A percentile compares a stretch with the other conserved stretches of the same genome.
These are phyloP conservation scores for Pichia sp. DNA, from an alignment of 1,139 yeast genomes.

Conservation along the genomic window DNA sequence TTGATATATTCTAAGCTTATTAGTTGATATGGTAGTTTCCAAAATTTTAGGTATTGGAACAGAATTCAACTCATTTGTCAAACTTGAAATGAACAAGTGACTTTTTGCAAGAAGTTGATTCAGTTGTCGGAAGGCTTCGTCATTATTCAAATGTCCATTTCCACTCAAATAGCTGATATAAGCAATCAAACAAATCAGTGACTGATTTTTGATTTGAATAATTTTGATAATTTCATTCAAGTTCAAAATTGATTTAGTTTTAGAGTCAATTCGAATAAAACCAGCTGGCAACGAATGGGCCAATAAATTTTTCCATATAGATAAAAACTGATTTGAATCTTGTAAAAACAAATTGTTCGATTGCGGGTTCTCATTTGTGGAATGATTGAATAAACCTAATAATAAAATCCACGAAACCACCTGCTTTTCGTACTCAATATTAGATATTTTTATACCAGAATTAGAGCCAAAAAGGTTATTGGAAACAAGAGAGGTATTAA, in stretches of 20 bases:
- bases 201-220: slow-evolving; percentile 38
- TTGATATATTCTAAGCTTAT: slow-evolving; percentile 36
- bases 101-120: slow-evolving; percentile 36
- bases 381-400: slow-evolving; percentile 65
- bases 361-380: slow-evolving; percentile 28
- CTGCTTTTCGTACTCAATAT: slow-evolving; percentile 33
- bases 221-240: slow-evolving; percentile 34
- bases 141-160: slow-evolving; percentile 23
- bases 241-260: slow-evolving; percentile 22
- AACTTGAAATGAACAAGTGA: slow-evolving; percentile 25
- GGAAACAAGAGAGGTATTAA: slow-evolving; percentile 27
- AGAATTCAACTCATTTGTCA: slow-evolving; percentile 19
- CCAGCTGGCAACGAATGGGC: slow-evolving; percentile 36
- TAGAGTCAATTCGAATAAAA: slow-evolving; percentile 20
- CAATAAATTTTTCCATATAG: slow-evolving; percentile 76
- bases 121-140: slow-evolving; percentile 34
- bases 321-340: slow-evolving; percentile 50
- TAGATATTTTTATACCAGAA: slow-evolving; percentile 33
- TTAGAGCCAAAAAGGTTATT: slow-evolving; percentile 27
- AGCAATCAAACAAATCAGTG: slow-evolving; percentile 37
- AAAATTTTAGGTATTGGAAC: slow-evolving; percentile 9
- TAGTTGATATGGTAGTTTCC: slow-evolving; percentile 25
- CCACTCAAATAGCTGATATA: slow-evolving; percentile 29
- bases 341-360: slow-evolving; percentile 57
- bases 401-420: slow-evolving; percentile 65